phyloP scores from a whole-genome alignment of 345 rosid genomes.

The Moricandia moricandioides region DNA sequence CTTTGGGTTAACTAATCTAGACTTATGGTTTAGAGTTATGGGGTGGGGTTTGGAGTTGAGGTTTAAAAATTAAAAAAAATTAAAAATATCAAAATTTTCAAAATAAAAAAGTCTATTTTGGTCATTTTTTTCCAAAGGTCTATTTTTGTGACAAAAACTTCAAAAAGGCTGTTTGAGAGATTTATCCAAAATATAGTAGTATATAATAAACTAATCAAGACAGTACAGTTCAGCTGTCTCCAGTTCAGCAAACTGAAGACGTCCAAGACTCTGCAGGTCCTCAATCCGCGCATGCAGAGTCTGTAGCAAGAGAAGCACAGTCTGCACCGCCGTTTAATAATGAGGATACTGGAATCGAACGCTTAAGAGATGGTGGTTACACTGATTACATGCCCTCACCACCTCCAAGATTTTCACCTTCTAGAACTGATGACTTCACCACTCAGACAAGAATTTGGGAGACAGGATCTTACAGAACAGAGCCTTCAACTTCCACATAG shows the following conservation, averaged over 20 bases:
- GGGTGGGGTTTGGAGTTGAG: too few relatives aligned
- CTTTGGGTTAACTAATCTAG: too few relatives aligned
- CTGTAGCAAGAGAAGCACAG: constrained; percentile 26
- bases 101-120: too few relatives aligned
- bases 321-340: constrained; percentile 36
- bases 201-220: constrained; percentile 15
- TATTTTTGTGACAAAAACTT: too few relatives aligned
- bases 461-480: constrained; percentile 44
- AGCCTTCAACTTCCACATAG: constrained; percentile 47
- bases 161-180: too few relatives aligned
- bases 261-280: too few relatives aligned
- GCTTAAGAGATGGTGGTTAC: constrained; percentile 42
- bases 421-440: constrained; percentile 46
- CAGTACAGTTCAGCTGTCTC: constrained; percentile 21
- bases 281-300: constrained; percentile 17
- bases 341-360: constrained; percentile 46
- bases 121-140: too few relatives aligned
- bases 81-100: too few relatives aligned
- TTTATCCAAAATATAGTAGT: too few relatives aligned
- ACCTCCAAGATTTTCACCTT: constrained; percentile 39
- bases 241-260: constrained; percentile 3
- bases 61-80: too few relatives aligned
- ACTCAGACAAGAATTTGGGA: constrained; percentile 38
- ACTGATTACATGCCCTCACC: constrained; percentile 37
- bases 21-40: too few relatives aligned